Evolutionary conservation across 176 grass and related monocot genomes (phyloP), one percentile per base, ranked within the genome.

Genomic region (Aegilops umbellulata): DNA sequence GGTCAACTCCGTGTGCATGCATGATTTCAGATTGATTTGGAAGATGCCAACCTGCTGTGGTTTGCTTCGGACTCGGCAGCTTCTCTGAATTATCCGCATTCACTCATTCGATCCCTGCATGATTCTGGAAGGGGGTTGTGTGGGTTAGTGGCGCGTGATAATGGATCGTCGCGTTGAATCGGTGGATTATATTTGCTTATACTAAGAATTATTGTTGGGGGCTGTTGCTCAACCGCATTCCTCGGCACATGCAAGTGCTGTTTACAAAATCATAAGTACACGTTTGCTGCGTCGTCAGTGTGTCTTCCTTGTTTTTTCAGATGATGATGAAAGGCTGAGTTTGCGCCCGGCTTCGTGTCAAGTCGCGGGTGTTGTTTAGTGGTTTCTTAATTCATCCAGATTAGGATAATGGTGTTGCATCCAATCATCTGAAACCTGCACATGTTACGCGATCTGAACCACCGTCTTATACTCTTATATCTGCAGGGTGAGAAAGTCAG

Each of bases 381-480:
- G 42, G 11, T 49, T 25, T 79, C 74, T 10, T 74, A 60, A 87
- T 3, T 66, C 46, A 23, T 8, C 20, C 34, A 34, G 80, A 34
- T 87, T 90, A 41, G 58, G 80, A 80, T 87, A 83, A 85, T 74
- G 58, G 57, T 67, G 44, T 47, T 44, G 80, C 65, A 32, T 17
- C 58, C 44, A 69, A 57, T 57, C 51, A 83, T 83, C 58, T 15
- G 26, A 83, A 67, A 39, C 67, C 67, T 60, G 75, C 65, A 87
- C 74, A 90, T 87, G 74, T 27, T 8, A 17, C 42, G 65, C 30
- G 53, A 80, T 90, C 68, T 82, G 63, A 77, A 42, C 79, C 57
- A 44, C 53, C 39, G 12, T 22, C 15, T 34, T 24, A 0, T 25
- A 35, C 36, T 11, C 41, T 11, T 42, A 42, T 49, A 16, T 49